Percentiles rank a stretch among this genome's conserved stretches.
These are phyloP conservation scores for Boletus subcaerulescens DNA, from an alignment of 768 basidiomycete genomes.

Conservation along the genomic window DNA sequence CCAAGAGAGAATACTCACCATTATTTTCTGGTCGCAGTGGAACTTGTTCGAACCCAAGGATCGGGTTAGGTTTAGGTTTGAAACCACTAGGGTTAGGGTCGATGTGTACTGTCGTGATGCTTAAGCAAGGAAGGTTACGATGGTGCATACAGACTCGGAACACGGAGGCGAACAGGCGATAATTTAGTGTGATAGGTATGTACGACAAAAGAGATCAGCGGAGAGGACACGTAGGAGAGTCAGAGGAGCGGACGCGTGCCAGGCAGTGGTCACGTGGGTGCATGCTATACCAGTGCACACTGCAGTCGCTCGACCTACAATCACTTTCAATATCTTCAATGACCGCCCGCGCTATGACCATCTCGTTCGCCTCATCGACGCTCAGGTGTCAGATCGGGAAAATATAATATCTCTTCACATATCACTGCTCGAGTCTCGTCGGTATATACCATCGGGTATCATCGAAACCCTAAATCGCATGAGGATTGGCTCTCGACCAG, in stretches of 20 bases:
- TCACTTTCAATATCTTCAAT: too few relatives aligned
- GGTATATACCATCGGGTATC: slow-evolving; percentile 70
- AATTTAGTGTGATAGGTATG: too few relatives aligned
- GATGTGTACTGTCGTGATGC: not conserved
- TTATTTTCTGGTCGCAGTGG: slow-evolving; percentile 1
- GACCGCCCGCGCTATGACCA: slow-evolving; percentile 69
- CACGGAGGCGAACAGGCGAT: too few relatives aligned
- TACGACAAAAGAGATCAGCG: too few relatives aligned
- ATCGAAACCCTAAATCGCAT: slow-evolving; percentile 59
- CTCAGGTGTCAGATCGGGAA: slow-evolving; percentile 42
- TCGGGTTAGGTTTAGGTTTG: slow-evolving; percentile 34
- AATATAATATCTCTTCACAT: slow-evolving; percentile 35
- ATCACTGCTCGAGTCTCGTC: slow-evolving; percentile 64
- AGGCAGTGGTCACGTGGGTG: too few relatives aligned
- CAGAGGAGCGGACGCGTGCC: too few relatives aligned
- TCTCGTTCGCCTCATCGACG: slow-evolving; percentile 67
- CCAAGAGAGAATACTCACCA: slow-evolving; percentile 18
- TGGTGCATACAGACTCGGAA: too few relatives aligned
- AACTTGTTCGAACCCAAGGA: slow-evolving; percentile 23
- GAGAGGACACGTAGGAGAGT: too few relatives aligned
- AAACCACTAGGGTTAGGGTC: slow-evolving; percentile 21
- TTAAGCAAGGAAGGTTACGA: too few relatives aligned
- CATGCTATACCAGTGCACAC: too few relatives aligned
- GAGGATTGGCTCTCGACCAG: slow-evolving; percentile 51
- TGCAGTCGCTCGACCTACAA: not conserved